Conservation (phyloP, 352 stramenopile species). For the Phytophthora tentaculata region DNA sequence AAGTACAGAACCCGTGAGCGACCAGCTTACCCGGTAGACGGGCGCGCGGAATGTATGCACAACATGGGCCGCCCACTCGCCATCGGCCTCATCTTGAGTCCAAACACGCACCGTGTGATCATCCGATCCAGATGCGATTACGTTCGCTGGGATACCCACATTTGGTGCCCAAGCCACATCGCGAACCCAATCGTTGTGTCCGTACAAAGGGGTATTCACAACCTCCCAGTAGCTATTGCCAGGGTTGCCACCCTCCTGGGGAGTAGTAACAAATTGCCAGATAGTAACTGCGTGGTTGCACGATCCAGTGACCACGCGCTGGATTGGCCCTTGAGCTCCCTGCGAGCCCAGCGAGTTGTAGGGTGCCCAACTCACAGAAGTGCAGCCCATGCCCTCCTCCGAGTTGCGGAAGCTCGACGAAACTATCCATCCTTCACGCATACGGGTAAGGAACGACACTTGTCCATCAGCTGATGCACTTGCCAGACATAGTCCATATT, state of each 20-base stretch:
- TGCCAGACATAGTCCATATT: conserved; percentile 86
- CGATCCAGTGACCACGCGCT: conserved; percentile 80
- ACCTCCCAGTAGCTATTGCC: conserved; percentile 44
- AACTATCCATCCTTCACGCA: conserved; percentile 83
- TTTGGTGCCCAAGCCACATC: conserved; percentile 87
- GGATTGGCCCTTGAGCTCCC: conserved; percentile 60
- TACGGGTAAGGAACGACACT: conserved; percentile 85
- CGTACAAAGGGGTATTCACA: conserved; percentile 50
- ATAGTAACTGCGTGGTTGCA: conserved; percentile 68
- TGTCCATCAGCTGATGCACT: conserved; percentile 79
- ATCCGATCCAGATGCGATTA: conserved; percentile 82
- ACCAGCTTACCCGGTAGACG: conserved; percentile 89
- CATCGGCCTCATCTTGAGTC: conserved; percentile 71
- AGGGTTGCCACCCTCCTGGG: conserved; percentile 36
- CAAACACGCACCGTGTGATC: conserved; percentile 85
- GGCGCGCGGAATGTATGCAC: conserved; percentile 74
- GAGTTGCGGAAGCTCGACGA: conserved; percentile 83
- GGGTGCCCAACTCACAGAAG: conserved; percentile 83
- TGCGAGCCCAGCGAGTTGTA: conserved; percentile 89
- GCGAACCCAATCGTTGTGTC: conserved; percentile 86
- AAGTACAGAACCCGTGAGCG: conserved; percentile 69
- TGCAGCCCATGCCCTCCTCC: conserved; percentile 75
- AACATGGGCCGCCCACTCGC: conserved; percentile 68
- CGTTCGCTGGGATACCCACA: conserved; percentile 82
- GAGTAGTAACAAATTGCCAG: conserved; percentile 54